Conservation (phyloP, 169 alveolate species). For the Theileria orientalis region DNA sequence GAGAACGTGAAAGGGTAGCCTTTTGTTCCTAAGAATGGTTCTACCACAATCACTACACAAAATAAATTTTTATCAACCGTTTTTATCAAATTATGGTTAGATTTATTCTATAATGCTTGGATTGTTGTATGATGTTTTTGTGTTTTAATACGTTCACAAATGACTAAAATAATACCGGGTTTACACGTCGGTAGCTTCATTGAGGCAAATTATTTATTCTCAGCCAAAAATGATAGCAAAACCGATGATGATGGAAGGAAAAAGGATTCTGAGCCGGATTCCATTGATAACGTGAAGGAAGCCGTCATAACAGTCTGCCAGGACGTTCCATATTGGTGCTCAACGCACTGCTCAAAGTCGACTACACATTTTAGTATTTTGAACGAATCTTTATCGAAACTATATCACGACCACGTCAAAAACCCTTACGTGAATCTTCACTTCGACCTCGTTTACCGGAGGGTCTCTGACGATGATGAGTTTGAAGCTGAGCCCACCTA, state of each 20-base stretch:
- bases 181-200: constrained; percentile 51
- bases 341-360: background rate
- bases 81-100: too few relatives aligned
- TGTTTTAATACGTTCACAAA: background rate
- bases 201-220: constrained; percentile 28
- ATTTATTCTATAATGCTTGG: too few relatives aligned
- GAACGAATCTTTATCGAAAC: background rate
- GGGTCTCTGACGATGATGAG: background rate
- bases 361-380: background rate
- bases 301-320: constrained; percentile 58
- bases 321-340: constrained; percentile 59
- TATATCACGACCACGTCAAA: background rate
- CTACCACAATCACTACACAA: too few relatives aligned
- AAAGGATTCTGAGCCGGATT: background rate
- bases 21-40: too few relatives aligned
- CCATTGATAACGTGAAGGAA: background rate
- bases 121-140: too few relatives aligned
- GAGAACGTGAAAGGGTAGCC: too few relatives aligned
- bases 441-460: constrained; percentile 37
- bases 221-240: background rate
- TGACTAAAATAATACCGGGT: constrained; percentile 23
- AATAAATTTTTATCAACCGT: too few relatives aligned
- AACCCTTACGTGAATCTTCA: constrained; percentile 40
- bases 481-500: background rate
- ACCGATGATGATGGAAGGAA: background rate